Conservation (phyloP, 169 alveolate genomes). For the Theileria parva region DNA sequence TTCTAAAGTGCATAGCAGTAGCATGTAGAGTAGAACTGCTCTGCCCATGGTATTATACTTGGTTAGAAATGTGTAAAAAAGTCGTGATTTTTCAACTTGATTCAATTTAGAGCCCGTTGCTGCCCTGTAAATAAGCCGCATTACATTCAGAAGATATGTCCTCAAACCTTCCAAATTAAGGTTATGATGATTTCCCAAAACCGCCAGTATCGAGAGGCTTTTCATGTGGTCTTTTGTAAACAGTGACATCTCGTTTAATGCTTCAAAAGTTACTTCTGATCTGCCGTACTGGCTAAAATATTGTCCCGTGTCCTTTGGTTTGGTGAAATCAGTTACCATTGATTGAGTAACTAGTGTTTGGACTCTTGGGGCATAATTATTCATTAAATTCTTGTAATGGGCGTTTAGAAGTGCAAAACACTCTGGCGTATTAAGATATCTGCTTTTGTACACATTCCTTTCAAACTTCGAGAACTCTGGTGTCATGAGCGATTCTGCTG, state of each 20-base stretch:
- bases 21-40: constrained; percentile 14
- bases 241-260: constrained; percentile 30
- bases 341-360: constrained; percentile 18
- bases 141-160: constrained; percentile 5
- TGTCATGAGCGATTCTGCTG: constrained; percentile 30
- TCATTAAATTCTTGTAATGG: constrained; percentile 47
- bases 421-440: constrained; percentile 60
- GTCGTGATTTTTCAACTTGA: constrained; percentile 2
- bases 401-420: constrained; percentile 35
- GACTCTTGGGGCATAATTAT: constrained; percentile 32
- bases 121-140: constrained; percentile 10
- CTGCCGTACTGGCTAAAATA: background rate
- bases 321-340: background rate
- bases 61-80: constrained; percentile 12
- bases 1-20: background rate
- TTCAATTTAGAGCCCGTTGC: background rate
- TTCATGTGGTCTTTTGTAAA: constrained; percentile 58
- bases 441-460: constrained; percentile 44
- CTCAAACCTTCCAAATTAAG: constrained; percentile 8
- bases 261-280: constrained; percentile 27
- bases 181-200: constrained; percentile 37
- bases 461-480: constrained; percentile 58
- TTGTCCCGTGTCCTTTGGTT: too few relatives aligned
- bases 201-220: constrained; percentile 33
- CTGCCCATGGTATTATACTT: background rate